Conservation (phyloP, 805 yeast species). For the Metschnikowia borealis region DNA sequence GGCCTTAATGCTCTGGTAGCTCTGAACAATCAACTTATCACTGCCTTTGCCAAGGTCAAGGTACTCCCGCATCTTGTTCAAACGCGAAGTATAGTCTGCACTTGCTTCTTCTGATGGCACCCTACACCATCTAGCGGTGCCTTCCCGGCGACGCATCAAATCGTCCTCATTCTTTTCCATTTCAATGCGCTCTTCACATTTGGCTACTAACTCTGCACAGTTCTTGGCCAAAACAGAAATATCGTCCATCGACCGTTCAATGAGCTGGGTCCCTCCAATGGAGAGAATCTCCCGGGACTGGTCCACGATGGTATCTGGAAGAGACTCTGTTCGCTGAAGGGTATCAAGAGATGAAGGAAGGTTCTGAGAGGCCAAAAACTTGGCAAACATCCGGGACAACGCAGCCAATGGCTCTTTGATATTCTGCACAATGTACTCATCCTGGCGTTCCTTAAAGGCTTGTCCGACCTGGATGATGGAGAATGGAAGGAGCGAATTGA, state of each 20-base stretch:
- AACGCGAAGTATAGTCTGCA: slow-evolving; percentile 32
- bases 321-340: slow-evolving; percentile 49
- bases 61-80: slow-evolving; percentile 45
- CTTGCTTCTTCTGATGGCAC: slow-evolving; percentile 44
- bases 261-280: slow-evolving; percentile 47
- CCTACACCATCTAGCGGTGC: slow-evolving; percentile 54
- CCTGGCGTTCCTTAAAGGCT: slow-evolving; percentile 65
- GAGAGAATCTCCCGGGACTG: slow-evolving; percentile 52
- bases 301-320: slow-evolving; percentile 56
- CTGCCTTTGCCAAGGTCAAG: slow-evolving; percentile 57
- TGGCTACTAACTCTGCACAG: slow-evolving; percentile 40
- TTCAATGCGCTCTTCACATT: slow-evolving; percentile 42
- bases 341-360: slow-evolving; percentile 63
- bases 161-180: slow-evolving; percentile 57
- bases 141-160: slow-evolving; percentile 46
- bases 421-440: slow-evolving; percentile 45
- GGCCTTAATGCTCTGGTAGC: slow-evolving; percentile 47
- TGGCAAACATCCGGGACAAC: slow-evolving; percentile 42
- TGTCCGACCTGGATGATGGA: slow-evolving; percentile 60
- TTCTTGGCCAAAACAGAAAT: slow-evolving; percentile 41
- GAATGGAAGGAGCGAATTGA: slow-evolving; percentile 64
- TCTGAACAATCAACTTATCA: slow-evolving; percentile 49
- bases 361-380: slow-evolving; percentile 44
- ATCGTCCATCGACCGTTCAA: slow-evolving; percentile 44
- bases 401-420: slow-evolving; percentile 45